Evolutionary conservation across 371 early-diverging fungal genomes (phyloP), one percentile per base, ranked within the genome.

Genomic region (Antonospora locustae): DNA sequence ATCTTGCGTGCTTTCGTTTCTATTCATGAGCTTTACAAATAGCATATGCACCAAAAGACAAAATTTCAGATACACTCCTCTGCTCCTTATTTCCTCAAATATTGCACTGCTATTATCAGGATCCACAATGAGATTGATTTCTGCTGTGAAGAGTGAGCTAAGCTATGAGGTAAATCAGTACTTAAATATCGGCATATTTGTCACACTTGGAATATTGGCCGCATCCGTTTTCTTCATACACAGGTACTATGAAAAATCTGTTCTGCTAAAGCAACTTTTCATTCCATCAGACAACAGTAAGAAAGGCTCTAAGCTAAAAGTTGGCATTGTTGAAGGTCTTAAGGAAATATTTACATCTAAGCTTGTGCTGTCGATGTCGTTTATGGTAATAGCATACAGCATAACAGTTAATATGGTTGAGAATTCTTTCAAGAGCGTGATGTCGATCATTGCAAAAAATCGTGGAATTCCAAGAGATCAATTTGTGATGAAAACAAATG

Each of bases 1-100:
- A 25, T 67, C 58, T 47, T 34, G 71, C 2, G 61, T 75, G 38
- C 53, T 73, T 3, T 63, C 69, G 7, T 58, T 76, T 52, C 56
- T 75, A 29, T 75, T 73, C 56, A 48, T 75, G 37, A 55, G 58
- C n/a, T 66, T 64, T 12, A 39, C 76, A 11, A 73, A 73, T 54
- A 72, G 71, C 44, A 37, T 58, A 2, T 75, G 76, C 45, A 56
- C 76, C 6, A 40, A 63, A 11, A 66, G 53, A 28, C 73, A 75
- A 54, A 69, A 63, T n/a, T 44, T 55, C 1, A 44, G 76, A 30
- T 75, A 73, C 53, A 56, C 67, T 23, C 73, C 76, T 0, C 58
- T 73, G 1, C 58, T 73, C 29, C 67, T 65, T 50, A 67, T 73
- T 9, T 55, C 63, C 19, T 59, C 71, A 3, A 75, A 73, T 51